phyloP scores from a whole-genome alignment of 768 basidiomycete genomes.

The Terana coerulea region DNA sequence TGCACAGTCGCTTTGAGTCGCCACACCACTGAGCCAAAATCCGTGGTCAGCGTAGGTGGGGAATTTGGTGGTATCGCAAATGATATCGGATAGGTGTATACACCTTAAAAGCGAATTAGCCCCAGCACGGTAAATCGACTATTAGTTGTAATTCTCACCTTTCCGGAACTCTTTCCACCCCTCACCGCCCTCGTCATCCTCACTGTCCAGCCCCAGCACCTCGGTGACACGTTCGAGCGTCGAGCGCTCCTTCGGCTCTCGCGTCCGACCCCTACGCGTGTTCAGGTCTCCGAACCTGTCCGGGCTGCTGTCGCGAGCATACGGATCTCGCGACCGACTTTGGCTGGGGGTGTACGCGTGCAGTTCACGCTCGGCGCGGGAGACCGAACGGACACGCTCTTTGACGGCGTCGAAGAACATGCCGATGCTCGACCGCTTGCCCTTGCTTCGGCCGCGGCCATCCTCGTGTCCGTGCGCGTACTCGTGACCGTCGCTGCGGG shows the following conservation, averaged over 20 bases:
- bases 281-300: slow-evolving; percentile 16
- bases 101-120: slow-evolving; percentile 45
- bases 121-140: neutral
- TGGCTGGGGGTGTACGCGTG: slow-evolving; percentile 4
- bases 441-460: slow-evolving; percentile 34
- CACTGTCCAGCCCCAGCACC: slow-evolving; percentile 35
- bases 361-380: slow-evolving; percentile 25
- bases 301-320: slow-evolving; percentile 23
- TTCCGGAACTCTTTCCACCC: slow-evolving; percentile 88
- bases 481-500: neutral
- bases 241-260: slow-evolving; percentile 25
- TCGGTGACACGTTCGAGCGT: slow-evolving; percentile 37
- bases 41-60: slow-evolving; percentile 73
- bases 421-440: slow-evolving; percentile 42
- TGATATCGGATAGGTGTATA: slow-evolving; percentile 91
- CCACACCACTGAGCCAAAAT: slow-evolving; percentile 78
- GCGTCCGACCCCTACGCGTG: slow-evolving; percentile 20
- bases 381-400: slow-evolving; percentile 44
- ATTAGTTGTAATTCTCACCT: slow-evolving; percentile 42
- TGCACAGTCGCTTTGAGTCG: slow-evolving; percentile 76
- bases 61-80: slow-evolving; percentile 78
- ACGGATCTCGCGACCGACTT: slow-evolving; percentile 4
- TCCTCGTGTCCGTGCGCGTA: slow-evolving; percentile 14
- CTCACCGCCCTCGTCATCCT: slow-evolving; percentile 39
- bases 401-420: slow-evolving; percentile 43